These are phyloP conservation scores for Tulasnella calospora DNA, from an alignment of 768 basidiomycete species.

Conservation along the genomic window DNA sequence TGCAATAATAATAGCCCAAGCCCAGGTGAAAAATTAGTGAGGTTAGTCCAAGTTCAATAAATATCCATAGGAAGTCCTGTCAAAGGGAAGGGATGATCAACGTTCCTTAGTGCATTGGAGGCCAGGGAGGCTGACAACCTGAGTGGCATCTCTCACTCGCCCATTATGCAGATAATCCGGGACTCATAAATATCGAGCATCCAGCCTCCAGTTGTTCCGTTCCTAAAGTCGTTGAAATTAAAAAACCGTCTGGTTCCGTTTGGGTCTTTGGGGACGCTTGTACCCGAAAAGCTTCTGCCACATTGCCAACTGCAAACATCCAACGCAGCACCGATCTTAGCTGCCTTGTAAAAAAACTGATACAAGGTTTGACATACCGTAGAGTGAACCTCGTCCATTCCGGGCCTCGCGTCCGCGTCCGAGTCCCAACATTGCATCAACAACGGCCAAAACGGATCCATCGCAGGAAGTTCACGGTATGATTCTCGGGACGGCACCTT, in stretches of 20 bases:
- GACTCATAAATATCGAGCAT: neutral
- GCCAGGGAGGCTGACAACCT: too few relatives aligned
- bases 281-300: neutral
- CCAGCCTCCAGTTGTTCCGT: neutral
- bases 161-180: neutral
- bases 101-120: too few relatives aligned
- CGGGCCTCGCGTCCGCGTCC: neutral
- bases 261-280: neutral
- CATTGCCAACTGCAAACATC: neutral
- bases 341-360: neutral
- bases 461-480: neutral
- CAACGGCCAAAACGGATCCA: constrained; percentile 12
- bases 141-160: too few relatives aligned
- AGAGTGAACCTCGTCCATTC: neutral
- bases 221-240: neutral
- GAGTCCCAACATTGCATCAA: constrained; percentile 3
- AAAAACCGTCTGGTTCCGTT: neutral
- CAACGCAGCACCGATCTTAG: neutral
- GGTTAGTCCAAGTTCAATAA: too few relatives aligned
- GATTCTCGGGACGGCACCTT: neutral
- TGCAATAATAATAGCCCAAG: too few relatives aligned
- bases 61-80: too few relatives aligned
- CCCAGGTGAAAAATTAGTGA: too few relatives aligned
- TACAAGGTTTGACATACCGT: neutral
- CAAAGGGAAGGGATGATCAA: too few relatives aligned